These are phyloP conservation scores for Lolium rigidum DNA, from an alignment of 176 grass and related monocot genomes.

Conservation along the genomic window DNA sequence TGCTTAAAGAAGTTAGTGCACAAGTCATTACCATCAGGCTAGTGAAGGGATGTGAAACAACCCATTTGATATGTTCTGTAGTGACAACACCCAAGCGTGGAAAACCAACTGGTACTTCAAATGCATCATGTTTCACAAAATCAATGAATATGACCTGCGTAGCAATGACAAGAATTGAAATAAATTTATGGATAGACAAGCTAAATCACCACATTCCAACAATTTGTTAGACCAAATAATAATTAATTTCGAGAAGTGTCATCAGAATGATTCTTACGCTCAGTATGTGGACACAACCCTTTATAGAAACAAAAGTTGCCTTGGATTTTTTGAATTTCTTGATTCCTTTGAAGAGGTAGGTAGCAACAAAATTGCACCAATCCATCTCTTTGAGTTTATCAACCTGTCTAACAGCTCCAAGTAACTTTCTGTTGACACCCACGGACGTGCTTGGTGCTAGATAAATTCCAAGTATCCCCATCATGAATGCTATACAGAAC, in stretches of 20 bases:
- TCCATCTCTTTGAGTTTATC: conserved; percentile 3
- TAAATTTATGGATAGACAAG: too few species aligned
- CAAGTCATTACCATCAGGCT: neutral
- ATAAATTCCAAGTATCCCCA: neutral
- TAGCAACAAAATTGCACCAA: neutral
- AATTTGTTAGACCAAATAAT: neutral
- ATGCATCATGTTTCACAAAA: neutral
- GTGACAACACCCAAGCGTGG: neutral
- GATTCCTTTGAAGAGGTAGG: neutral
- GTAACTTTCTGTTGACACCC: neutral
- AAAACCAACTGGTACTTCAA: neutral
- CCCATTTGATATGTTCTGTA: neutral
- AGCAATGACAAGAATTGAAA: neutral
- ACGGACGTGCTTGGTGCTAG: neutral
- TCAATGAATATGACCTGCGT: neutral
- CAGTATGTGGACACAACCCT: neutral
- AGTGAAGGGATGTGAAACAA: neutral
- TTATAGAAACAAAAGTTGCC: neutral
- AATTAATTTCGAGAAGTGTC: neutral
- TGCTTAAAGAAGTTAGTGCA: neutral
- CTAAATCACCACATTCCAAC: neutral
- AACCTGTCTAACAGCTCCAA: neutral
- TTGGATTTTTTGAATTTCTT: neutral
- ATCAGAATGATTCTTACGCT: neutral
- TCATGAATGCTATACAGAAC: neutral